phyloP scores from a whole-genome alignment of 176 grass and related monocot species.

The Musa troglodytarum region DNA sequence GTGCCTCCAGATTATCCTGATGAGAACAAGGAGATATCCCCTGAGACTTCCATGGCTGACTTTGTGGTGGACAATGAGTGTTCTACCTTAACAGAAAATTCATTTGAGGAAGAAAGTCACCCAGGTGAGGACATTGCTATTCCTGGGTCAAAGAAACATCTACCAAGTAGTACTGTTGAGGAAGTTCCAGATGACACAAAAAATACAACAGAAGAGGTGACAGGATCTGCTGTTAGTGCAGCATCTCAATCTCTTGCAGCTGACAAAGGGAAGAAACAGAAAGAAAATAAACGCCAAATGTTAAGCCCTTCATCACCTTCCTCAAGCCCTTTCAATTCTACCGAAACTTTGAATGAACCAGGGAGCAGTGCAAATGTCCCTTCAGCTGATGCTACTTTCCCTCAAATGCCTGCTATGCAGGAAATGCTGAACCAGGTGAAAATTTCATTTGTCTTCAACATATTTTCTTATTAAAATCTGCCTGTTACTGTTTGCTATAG shows the following conservation, averaged over 20 bases:
- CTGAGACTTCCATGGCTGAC: constrained; percentile 25
- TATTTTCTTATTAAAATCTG: neutral
- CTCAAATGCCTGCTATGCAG: constrained; percentile 44
- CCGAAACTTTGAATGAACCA: constrained; percentile 43
- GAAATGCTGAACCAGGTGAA: constrained; percentile 68
- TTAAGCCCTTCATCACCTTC: constrained; percentile 28
- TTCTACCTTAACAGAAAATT: constrained; percentile 33
- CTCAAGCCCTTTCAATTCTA: constrained; percentile 35
- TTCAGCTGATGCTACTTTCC: constrained; percentile 27
- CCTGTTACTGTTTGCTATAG: neutral
- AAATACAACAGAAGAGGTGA: constrained; percentile 34
- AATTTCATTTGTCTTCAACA: neutral
- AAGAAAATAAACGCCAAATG: constrained; percentile 41
- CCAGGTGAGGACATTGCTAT: constrained; percentile 25
- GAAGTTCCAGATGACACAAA: constrained; percentile 24
- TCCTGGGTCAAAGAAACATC: constrained; percentile 20
- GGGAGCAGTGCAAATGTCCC: constrained; percentile 26
- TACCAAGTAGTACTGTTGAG: constrained; percentile 21
- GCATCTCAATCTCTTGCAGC: constrained; percentile 25
- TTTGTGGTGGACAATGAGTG: constrained; percentile 29
- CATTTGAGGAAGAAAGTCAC: constrained; percentile 36
- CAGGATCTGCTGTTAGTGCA: constrained; percentile 25
- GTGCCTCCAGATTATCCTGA: constrained; percentile 34
- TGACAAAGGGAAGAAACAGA: constrained; percentile 41
- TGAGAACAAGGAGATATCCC: constrained; percentile 34